Evolutionary conservation across 345 rosid genomes (phyloP).

Genomic region (Salix suchowensis): DNA sequence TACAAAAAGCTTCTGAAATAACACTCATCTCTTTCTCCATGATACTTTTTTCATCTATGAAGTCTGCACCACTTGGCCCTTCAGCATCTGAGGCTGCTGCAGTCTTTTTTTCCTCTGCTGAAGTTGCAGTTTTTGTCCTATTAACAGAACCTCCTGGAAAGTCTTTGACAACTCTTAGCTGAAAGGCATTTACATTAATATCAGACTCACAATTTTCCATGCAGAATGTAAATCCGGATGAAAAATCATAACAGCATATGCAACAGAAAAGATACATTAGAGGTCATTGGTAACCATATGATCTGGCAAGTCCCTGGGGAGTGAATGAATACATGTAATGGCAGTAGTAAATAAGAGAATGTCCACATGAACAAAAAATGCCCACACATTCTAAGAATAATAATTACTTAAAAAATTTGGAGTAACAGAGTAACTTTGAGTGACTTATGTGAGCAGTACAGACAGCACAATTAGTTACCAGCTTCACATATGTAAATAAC

Average conservation of each 20-base stretch:
- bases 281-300: neutral
- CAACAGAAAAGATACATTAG: neutral
- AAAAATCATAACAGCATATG: neutral
- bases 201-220: slow-evolving; percentile 11
- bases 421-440: neutral
- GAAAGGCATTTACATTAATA: slow-evolving; percentile 35
- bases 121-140: slow-evolving; percentile 26
- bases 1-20: slow-evolving; percentile 25
- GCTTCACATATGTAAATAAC: neutral
- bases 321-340: neutral
- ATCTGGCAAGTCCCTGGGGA: neutral
- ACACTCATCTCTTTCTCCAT: slow-evolving; percentile 18
- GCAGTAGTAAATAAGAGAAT: neutral
- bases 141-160: slow-evolving; percentile 39
- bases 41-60: slow-evolving; percentile 22
- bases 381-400: neutral
- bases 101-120: slow-evolving; percentile 36
- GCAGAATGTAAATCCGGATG: neutral
- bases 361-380: neutral
- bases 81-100: slow-evolving; percentile 27
- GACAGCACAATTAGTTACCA: neutral
- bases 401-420: neutral
- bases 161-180: slow-evolving; percentile 50
- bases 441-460: neutral
- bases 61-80: slow-evolving; percentile 26